Conservation (phyloP, 1,284 basidiomycete genomes). For the Meira nashicola region DNA sequence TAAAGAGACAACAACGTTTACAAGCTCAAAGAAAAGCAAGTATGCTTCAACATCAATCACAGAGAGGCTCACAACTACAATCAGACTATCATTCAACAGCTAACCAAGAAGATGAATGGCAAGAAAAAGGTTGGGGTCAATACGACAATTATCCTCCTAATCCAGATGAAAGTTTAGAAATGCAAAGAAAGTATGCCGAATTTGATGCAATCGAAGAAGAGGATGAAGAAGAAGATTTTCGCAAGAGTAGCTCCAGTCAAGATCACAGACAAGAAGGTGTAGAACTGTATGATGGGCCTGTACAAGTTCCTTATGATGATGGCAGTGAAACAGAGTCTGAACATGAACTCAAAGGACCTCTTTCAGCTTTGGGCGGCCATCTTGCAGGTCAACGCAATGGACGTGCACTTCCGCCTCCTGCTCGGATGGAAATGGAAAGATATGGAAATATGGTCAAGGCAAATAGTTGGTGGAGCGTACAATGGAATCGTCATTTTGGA, state of each 20-base stretch:
- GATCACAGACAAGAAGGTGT: neutral
- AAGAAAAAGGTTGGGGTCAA: conserved; percentile 1
- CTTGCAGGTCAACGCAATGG: conserved; percentile 16
- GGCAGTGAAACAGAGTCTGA: neutral
- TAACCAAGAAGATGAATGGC: neutral
- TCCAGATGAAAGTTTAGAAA: conserved; percentile 4
- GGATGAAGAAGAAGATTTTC: neutral
- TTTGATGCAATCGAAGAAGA: conserved; percentile 8
- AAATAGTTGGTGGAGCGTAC: conserved; percentile 23
- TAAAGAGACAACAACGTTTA: conserved; percentile 12
- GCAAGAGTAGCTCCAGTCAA: too few species aligned
- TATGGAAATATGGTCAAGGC: conserved; percentile 22
- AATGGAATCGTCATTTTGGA: conserved; percentile 3
- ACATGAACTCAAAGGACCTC: conserved; percentile 5
- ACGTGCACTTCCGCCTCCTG: conserved; percentile 15
- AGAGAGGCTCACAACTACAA: too few species aligned
- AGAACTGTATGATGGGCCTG: neutral
- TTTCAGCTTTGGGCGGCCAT: neutral
- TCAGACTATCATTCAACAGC: too few species aligned
- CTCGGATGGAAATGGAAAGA: conserved; percentile 16
- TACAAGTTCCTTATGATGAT: neutral
- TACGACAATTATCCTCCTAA: neutral
- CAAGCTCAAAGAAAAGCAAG: conserved; percentile 11
- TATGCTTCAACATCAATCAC: too few species aligned
- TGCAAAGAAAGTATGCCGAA: conserved; percentile 12